Base-by-base conservation (phyloP, 768 basidiomycete species). In the Lactarius tabidus region DNA sequence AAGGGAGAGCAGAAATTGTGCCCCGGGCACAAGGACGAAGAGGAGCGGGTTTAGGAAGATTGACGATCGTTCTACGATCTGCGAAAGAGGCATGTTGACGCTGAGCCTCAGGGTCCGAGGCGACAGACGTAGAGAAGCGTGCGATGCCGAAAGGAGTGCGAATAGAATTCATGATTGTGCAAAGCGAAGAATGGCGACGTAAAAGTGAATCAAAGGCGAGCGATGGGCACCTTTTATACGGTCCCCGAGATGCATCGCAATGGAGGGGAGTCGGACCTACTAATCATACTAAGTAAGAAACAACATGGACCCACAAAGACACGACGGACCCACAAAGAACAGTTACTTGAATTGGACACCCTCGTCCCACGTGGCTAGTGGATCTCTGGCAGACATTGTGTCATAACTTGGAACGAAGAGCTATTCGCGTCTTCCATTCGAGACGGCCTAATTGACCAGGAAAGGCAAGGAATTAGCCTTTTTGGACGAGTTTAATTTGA, bases 381-480 rank as follows among this genome's bases (percentile, higher is more conserved):
- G 38, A 59, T 60, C 64, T 53, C 60, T 53, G 57, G 52, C 65
- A 10, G 53, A 55, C 17, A 18, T 33, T 33, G 29, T 66, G 65
- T 66, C 64, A 65, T 41, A 53, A 15, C 51, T 41, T 53, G 39
- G 65, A 66, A 62, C 57, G 48, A 35, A 57, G 56, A 54, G 18
- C 53, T 54, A 20, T 20, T 54, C 53, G 28, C 53, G 45, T 14
- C 45, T 48, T 9, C 23, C 45, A 26, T 26, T 48, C 6, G 45
- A 18, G 15, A 31, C 39, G 41, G 57, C 65, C 58, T 66, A 56
- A 60, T 62, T 29, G 26, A 56, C 63, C 5, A 10, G 53, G 29
- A 53, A 51, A n/a, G 63, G 63, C 56, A 65, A 59, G n/a, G 20
- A 41, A 23, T 56, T 65, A 56, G 58, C 63, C 66, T 65, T 64